These are phyloP conservation scores for Trichoderma afroharzianum DNA, from an alignment of 2,329 filamentous ascomycete genomes.

Conservation along the genomic window DNA sequence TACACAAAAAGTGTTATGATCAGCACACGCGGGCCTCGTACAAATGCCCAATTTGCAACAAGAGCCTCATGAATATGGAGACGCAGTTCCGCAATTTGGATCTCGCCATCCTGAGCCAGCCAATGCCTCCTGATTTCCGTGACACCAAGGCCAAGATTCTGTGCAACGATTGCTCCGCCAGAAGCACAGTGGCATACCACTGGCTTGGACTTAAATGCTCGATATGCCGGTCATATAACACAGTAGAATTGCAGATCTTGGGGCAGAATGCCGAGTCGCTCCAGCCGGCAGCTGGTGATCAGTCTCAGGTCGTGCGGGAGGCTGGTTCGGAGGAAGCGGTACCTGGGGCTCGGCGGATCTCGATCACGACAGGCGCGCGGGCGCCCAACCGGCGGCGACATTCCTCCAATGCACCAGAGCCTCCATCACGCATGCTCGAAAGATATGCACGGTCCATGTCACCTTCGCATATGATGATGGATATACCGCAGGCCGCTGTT, in stretches of 20 bases:
- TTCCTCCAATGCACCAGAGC: conserved; percentile 37
- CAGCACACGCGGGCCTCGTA: conserved; percentile 87
- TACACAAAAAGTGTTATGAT: conserved; percentile 85
- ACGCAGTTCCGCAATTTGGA: conserved; percentile 89
- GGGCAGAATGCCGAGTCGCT: conserved; percentile 37
- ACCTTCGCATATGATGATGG: conserved; percentile 29
- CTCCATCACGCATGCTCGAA: conserved; percentile 34
- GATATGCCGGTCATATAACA: conserved; percentile 68
- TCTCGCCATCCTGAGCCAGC: conserved; percentile 79
- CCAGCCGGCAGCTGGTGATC: conserved; percentile 26
- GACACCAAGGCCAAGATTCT: conserved; percentile 78
- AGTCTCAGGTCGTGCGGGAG: conserved; percentile 19
- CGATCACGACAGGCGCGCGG: conserved; percentile 15
- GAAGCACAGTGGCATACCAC: conserved; percentile 83
- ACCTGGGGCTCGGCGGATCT: conserved; percentile 24
- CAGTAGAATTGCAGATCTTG: conserved; percentile 60
- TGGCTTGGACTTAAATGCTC: conserved; percentile 92
- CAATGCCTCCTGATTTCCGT: conserved; percentile 82
- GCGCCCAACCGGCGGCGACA: conserved; percentile 35
- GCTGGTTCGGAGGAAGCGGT: not conserved
- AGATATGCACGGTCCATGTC: conserved; percentile 45
- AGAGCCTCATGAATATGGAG: conserved; percentile 97
- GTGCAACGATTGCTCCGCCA: conserved; percentile 92
- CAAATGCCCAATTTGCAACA: conserved; percentile 94
- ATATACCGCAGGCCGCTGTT: conserved; percentile 27